phyloP scores from a whole-genome alignment of 192 early-diverging fungal species.

The Linnemannia schmuckeri region DNA sequence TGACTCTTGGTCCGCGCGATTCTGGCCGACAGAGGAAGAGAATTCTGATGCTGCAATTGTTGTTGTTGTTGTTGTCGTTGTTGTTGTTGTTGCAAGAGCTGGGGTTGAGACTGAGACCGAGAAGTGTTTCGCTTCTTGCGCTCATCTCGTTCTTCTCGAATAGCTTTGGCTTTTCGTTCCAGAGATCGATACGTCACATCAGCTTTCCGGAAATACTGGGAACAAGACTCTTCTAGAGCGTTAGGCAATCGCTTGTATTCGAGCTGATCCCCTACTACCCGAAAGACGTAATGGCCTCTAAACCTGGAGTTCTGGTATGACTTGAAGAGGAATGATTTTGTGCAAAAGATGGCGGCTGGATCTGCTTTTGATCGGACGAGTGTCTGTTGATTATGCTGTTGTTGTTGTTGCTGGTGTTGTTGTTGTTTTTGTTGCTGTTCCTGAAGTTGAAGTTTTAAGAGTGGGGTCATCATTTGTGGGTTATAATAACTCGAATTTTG shows the following conservation, averaged over 20 bases:
- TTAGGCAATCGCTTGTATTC: conserved; percentile 36
- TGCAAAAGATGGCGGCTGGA: not conserved
- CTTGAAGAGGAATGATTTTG: conserved; percentile 41
- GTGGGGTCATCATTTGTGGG: conserved; percentile 5
- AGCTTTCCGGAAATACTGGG: conserved; percentile 38
- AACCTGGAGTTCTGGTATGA: conserved; percentile 26
- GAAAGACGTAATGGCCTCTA: conserved; percentile 46
- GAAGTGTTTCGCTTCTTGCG: not conserved
- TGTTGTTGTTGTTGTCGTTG: not conserved
- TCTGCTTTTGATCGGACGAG: not conserved
- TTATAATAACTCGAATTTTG: not conserved
- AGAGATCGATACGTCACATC: conserved; percentile 34
- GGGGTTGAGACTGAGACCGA: conserved; percentile 5
- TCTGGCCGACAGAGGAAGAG: not conserved
- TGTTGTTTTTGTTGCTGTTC: not conserved
- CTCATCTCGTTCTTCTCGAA: conserved; percentile 16
- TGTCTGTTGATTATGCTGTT: not conserved
- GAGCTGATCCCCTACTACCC: conserved; percentile 26
- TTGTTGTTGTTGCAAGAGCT: not conserved
- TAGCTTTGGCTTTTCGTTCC: conserved; percentile 23
- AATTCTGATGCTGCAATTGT: not conserved
- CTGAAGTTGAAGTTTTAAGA: conserved; percentile 7
- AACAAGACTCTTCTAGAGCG: conserved; percentile 15
- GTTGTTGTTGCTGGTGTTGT: not conserved
- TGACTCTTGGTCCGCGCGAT: not conserved